Evolutionary conservation across 495 filamentous ascomycete genomes (phyloP).

Genomic region (Talaromyces trachyspermus): DNA sequence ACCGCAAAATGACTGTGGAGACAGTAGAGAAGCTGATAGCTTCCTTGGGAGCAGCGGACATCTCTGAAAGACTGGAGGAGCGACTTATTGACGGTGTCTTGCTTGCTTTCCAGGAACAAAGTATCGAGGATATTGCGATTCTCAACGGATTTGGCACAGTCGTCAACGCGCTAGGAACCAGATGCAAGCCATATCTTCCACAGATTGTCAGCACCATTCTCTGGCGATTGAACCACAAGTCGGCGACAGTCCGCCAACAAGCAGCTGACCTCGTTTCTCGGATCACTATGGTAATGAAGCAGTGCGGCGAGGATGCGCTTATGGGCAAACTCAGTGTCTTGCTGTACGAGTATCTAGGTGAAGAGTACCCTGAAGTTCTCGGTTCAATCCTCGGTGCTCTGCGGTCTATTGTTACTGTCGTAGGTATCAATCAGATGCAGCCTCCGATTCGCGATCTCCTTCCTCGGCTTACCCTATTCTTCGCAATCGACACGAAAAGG

Average conservation of each 20-base stretch:
- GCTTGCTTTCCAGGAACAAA: conserved; percentile 96
- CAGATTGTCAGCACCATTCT: conserved; percentile 95
- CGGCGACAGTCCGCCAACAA: conserved; percentile 90
- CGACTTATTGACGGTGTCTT: conserved; percentile 93
- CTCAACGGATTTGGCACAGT: conserved; percentile 98
- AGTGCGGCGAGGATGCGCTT: conserved; percentile 89
- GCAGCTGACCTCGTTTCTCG: conserved; percentile 94
- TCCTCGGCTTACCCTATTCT: conserved; percentile 94
- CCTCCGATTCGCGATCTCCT: conserved; percentile 97
- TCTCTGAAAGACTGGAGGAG: conserved; percentile 87
- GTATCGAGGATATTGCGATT: conserved; percentile 91
- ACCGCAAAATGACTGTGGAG: conserved; percentile 98
- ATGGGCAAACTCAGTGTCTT: conserved; percentile 95
- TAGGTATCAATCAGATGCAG: conserved; percentile 97
- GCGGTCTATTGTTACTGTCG: conserved; percentile 93
- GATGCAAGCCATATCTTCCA: conserved; percentile 92
- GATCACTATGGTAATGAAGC: conserved; percentile 97
- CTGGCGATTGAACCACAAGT: conserved; percentile 98
- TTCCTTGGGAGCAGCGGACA: conserved; percentile 85
- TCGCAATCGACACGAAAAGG: conserved; percentile 98
- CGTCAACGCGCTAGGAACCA: conserved; percentile 86
- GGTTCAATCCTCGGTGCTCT: conserved; percentile 94
- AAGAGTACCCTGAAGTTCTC: conserved; percentile 97
- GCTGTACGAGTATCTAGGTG: conserved; percentile 97
- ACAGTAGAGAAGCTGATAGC: conserved; percentile 94